Conservation (phyloP, 495 filamentous ascomycete species). For the Hyaloscypha finlandica region DNA sequence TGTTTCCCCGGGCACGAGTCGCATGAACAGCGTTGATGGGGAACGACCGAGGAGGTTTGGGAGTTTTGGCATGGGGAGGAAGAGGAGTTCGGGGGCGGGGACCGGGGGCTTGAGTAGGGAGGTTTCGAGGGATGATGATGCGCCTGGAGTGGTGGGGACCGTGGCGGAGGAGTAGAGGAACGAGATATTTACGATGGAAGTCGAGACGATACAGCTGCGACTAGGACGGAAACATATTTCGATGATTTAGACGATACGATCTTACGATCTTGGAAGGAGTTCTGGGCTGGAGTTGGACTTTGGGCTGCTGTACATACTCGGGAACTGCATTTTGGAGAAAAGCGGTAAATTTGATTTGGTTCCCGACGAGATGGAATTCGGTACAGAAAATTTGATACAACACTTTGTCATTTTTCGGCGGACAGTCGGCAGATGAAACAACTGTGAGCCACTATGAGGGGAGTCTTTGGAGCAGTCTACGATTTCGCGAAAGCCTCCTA, state of each 20-base stretch:
- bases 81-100: background rate
- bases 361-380: background rate
- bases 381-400: background rate
- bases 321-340: background rate
- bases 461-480: background rate
- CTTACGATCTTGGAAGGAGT: background rate
- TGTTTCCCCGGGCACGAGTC: constrained; percentile 21
- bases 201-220: background rate
- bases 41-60: background rate
- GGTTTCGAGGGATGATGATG: background rate
- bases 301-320: background rate
- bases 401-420: background rate
- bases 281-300: background rate
- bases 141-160: background rate
- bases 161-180: background rate
- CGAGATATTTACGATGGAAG: background rate
- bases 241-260: background rate
- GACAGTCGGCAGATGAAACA: too few species aligned
- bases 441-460: too few species aligned
- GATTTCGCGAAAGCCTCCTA: background rate
- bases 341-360: background rate
- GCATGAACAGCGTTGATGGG: constrained; percentile 17
- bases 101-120: background rate
- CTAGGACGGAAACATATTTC: too few species aligned
- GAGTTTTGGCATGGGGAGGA: background rate